phyloP scores from a whole-genome alignment of 768 basidiomycete genomes.

The Tylopilus plumbeoviolaceoides region DNA sequence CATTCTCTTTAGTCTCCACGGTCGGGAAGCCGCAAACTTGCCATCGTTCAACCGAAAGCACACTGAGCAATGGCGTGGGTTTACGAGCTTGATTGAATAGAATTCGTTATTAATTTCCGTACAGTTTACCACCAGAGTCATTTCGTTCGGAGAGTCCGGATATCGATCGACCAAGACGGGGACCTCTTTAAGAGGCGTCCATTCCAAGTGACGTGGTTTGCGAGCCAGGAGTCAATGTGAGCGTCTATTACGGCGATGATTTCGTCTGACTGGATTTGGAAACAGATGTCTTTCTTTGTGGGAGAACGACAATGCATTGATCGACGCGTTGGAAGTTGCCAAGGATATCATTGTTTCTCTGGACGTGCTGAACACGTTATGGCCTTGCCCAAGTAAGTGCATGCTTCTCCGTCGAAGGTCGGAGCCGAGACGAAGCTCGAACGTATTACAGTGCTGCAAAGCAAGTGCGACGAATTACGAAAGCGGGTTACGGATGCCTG shows the following conservation, averaged over 20 bases:
- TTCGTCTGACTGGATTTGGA: not conserved
- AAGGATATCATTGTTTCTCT: constrained; percentile 60
- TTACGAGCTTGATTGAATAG: not conserved
- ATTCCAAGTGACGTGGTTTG: constrained; percentile 69
- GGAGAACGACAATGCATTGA: constrained; percentile 55
- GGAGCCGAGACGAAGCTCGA: constrained; percentile 9
- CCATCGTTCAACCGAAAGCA: constrained; percentile 67
- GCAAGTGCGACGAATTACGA: constrained; percentile 46
- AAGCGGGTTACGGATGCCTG: constrained; percentile 49
- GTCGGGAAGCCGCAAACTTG: constrained; percentile 40
- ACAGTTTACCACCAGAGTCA: constrained; percentile 67
- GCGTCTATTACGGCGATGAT: constrained; percentile 15
- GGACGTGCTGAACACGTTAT: constrained; percentile 65
- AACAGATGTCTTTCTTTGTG: constrained; percentile 62
- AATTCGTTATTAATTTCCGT: constrained; percentile 1
- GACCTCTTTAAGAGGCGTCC: constrained; percentile 63
- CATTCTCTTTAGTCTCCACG: constrained; percentile 44
- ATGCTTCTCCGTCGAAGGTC: constrained; percentile 4
- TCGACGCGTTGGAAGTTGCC: constrained; percentile 59
- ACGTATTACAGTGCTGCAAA: constrained; percentile 39
- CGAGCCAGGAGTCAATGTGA: constrained; percentile 61
- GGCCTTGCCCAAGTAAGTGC: constrained; percentile 53
- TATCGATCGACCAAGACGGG: constrained; percentile 49
- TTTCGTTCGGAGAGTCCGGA: constrained; percentile 57
- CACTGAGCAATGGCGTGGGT: constrained; percentile 78